Percentiles rank a stretch among this genome's conserved stretches.
These are phyloP conservation scores for Bipolaris victoriae DNA, from an alignment of 2,329 filamentous ascomycete species.

Conservation along the genomic window DNA sequence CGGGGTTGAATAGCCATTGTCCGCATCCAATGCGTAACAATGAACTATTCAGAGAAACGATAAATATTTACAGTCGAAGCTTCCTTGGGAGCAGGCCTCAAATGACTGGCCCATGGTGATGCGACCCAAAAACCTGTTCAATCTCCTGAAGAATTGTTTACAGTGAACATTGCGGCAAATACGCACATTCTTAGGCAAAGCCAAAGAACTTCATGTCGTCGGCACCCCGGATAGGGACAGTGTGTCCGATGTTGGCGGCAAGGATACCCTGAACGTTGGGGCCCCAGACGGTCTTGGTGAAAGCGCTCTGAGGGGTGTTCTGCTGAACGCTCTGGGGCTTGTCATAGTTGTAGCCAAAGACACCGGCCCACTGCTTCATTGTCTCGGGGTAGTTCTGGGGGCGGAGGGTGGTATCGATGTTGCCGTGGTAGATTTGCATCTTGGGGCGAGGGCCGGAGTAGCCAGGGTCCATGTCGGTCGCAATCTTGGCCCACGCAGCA, in stretches of 20 bases:
- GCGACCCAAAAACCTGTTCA: neutral
- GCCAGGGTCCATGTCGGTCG: conserved; percentile 57
- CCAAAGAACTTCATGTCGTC: conserved; percentile 47
- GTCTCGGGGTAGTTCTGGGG: conserved; percentile 64
- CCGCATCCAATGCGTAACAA: too few species aligned
- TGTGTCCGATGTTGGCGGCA: conserved; percentile 44
- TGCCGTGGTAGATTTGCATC: conserved; percentile 66
- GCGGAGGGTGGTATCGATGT: conserved; percentile 56
- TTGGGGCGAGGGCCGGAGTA: conserved; percentile 59
- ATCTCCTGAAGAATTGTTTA: too few species aligned
- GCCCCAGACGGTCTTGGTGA: conserved; percentile 43
- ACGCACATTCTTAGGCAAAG: conserved; percentile 23
- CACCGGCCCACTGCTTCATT: conserved; percentile 44
- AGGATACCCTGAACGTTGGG: conserved; percentile 45
- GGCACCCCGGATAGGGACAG: conserved; percentile 40
- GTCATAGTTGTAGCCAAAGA: conserved; percentile 42
- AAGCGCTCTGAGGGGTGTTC: conserved; percentile 41
- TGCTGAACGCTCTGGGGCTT: conserved; percentile 38
- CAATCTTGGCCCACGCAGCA: conserved; percentile 57
- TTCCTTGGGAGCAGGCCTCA: neutral
- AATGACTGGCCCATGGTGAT: neutral
- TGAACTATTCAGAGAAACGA: neutral
- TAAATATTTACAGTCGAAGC: conserved; percentile 1
- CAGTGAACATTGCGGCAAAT: neutral
- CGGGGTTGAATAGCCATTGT: too few species aligned